Percentiles rank a stretch among this genome's conserved stretches.
These are phyloP conservation scores for Carex cristatella DNA, from an alignment of 176 grass and related monocot species.

Conservation along the genomic window DNA sequence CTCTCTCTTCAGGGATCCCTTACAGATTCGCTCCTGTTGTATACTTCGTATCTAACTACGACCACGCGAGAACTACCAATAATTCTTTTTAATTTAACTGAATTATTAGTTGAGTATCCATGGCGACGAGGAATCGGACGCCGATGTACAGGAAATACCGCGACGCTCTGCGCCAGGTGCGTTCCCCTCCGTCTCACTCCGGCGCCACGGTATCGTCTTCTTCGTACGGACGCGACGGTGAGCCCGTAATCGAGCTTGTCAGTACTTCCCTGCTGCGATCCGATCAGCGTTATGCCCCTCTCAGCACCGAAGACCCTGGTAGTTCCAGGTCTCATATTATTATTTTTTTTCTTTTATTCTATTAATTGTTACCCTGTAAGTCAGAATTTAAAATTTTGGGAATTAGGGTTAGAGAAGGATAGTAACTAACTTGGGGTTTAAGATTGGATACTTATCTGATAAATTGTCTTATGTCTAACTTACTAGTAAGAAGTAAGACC, in stretches of 20 bases:
- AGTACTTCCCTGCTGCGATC: constrained; percentile 55
- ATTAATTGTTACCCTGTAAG: not conserved
- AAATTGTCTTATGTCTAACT: not conserved
- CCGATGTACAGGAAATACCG: constrained; percentile 86
- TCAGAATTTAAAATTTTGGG: not conserved
- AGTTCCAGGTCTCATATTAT: constrained; percentile 48
- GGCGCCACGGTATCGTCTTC: constrained; percentile 32
- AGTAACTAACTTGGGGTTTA: not conserved
- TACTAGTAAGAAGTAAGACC: not conserved
- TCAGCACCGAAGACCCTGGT: constrained; percentile 83
- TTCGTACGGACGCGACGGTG: constrained; percentile 33
- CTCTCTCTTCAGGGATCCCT: not conserved
- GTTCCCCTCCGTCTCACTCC: constrained; percentile 34
- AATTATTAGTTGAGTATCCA: constrained; percentile 19
- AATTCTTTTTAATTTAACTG: constrained; percentile 13
- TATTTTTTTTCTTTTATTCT: not conserved
- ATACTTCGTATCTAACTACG: not conserved
- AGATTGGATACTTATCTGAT: not conserved
- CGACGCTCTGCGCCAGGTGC: constrained; percentile 80
- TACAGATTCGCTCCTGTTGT: constrained; percentile 22
- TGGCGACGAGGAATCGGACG: constrained; percentile 92
- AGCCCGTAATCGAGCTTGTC: constrained; percentile 75
- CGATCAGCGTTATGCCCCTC: constrained; percentile 67
- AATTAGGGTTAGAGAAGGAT: not conserved
- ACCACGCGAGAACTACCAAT: constrained; percentile 25